A percentile compares a stretch with the other conserved stretches of the same genome.
phyloP scores from a whole-genome alignment of 805 yeast genomes.

The Candida tibetensis region DNA sequence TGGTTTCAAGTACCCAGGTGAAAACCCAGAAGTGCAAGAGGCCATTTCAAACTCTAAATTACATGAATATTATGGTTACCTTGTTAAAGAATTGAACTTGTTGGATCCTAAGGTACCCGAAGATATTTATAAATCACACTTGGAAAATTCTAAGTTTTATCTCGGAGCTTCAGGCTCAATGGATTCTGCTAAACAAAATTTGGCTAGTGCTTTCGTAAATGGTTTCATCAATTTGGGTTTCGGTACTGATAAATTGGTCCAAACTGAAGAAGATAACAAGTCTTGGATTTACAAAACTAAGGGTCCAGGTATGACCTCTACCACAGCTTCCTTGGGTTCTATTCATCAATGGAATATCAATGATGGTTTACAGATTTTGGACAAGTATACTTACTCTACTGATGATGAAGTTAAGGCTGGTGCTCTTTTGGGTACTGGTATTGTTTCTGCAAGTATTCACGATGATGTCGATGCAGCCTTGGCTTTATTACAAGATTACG shows the following conservation, averaged over 20 bases:
- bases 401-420: conserved; percentile 93
- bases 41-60: conserved; percentile 77
- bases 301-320: conserved; percentile 85
- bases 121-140: conserved; percentile 87
- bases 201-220: conserved; percentile 93
- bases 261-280: conserved; percentile 66
- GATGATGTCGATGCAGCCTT: conserved; percentile 94
- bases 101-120: conserved; percentile 91
- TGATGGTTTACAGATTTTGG: conserved; percentile 86
- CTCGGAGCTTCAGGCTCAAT: conserved; percentile 52
- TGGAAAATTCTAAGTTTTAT: conserved; percentile 67
- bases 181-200: conserved; percentile 92
- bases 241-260: conserved; percentile 77
- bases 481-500: conserved; percentile 80
- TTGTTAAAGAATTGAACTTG: conserved; percentile 83
- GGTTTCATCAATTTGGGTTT: conserved; percentile 89
- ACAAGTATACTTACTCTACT: conserved; percentile 80
- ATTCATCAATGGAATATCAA: conserved; percentile 87
- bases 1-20: conserved; percentile 62
- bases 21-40: conserved; percentile 71
- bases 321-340: conserved; percentile 90
- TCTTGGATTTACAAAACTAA: conserved; percentile 91
- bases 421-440: conserved; percentile 92
- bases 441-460: conserved; percentile 87
- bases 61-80: conserved; percentile 74